A percentile compares a stretch with the other conserved stretches of the same genome.
Conservation (phyloP, 352 stramenopile species). For the Phytophthora palmivora region DNA sequence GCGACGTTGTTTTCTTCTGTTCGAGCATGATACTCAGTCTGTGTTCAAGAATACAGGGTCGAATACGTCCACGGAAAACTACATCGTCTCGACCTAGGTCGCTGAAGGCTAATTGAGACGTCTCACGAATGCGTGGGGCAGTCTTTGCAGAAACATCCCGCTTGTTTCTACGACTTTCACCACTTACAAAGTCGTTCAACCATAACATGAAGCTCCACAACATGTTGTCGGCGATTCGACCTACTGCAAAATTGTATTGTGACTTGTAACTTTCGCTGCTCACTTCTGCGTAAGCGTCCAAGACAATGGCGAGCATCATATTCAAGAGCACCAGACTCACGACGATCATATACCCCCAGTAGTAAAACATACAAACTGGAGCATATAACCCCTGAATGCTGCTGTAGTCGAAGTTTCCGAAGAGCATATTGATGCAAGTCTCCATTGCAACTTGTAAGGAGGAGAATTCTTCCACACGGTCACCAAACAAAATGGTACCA, state of each 20-base stretch:
- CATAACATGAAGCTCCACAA: slow-evolving; percentile 21
- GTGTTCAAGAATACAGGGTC: slow-evolving; percentile 21
- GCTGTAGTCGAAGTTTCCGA: slow-evolving; percentile 67
- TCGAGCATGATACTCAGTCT: slow-evolving; percentile 18
- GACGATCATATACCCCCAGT: slow-evolving; percentile 72
- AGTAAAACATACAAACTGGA: slow-evolving; percentile 63
- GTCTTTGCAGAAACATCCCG: slow-evolving; percentile 17
- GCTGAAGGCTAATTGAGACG: not conserved
- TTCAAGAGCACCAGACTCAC: slow-evolving; percentile 63
- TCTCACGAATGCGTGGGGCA: not conserved
- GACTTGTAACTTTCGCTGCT: slow-evolving; percentile 43
- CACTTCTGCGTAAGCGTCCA: slow-evolving; percentile 36
- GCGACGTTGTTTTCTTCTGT: not conserved
- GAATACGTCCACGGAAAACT: slow-evolving; percentile 33
- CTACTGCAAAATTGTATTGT: slow-evolving; percentile 28
- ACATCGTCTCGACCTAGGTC: slow-evolving; percentile 23
- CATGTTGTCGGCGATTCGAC: slow-evolving; percentile 38
- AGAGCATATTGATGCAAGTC: slow-evolving; percentile 74
- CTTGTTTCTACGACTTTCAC: slow-evolving; percentile 4
- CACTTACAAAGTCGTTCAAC: slow-evolving; percentile 13
- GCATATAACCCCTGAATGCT: slow-evolving; percentile 51
- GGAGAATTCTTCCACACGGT: slow-evolving; percentile 55
- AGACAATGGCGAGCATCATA: slow-evolving; percentile 78
- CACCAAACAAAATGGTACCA: slow-evolving; percentile 63
- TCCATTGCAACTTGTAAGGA: slow-evolving; percentile 51